Evolutionary conservation across 2,329 filamentous ascomycete species (phyloP), one percentile per base, ranked within the genome.

Genomic region (Trichoderma atroviride): DNA sequence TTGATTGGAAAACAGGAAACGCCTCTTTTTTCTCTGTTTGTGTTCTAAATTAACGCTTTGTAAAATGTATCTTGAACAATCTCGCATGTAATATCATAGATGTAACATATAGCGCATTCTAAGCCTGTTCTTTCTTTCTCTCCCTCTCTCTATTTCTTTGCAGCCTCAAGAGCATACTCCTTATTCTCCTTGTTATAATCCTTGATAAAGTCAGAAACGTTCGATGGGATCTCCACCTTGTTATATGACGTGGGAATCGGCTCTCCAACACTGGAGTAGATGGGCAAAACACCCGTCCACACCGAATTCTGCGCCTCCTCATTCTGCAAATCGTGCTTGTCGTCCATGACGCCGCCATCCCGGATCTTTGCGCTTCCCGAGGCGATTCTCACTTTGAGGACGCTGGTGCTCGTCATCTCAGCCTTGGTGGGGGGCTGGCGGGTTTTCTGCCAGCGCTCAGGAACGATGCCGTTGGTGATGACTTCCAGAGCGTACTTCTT

Each of bases 311-410:
- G 74, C 6, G 85, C 69, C 16, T 76, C 79, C 14, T 77, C 77
- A 70, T 88, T 79, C 68, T 81, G 80, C 71, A 82, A 65, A 70
- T 89, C 87, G 16, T 75, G 78, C 69, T 76, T 81, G 16, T 87
- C 85, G 64, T 89, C 87, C 81, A 73, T 84, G 1, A 92, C 89
- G 50, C 83, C 83, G 0, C 92, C 92, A 29, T 85, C 83, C 9
- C 92, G 84, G 53, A 92, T 83, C 84, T 97, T 97, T 33, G 89
- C 92, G 75, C 91, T 94, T 5, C 91, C 93, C 61, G 87, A 88
- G 19, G 86, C 83, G 70, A 96, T 87, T 59, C 80, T 84, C 13
- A 96, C 88, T 72, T 85, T 88, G 69, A 96, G 80, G 52, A 97
- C 88, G 55, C 87, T 86, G 0, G 93, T 97, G 70, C 87, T 89